A percentile compares a stretch with the other conserved stretches of the same genome.
Conservation (phyloP, 2,329 filamentous ascomycete genomes). For the Chrysosphaeria jannelii region DNA sequence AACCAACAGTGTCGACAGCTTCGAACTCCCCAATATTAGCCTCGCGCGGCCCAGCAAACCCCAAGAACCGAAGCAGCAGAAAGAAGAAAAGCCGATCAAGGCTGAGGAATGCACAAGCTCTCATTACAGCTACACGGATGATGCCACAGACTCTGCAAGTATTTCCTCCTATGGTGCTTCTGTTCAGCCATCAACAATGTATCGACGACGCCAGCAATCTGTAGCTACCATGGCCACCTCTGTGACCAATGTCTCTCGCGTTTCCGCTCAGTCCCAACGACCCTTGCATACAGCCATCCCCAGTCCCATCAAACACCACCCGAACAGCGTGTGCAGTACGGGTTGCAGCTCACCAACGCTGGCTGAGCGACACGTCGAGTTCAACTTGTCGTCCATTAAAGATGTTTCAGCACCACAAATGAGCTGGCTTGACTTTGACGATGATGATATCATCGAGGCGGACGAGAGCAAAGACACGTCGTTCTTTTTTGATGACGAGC, state of each 20-base stretch:
- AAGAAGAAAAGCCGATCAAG: neutral
- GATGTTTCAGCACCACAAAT: no score
- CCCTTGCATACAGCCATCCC: no score
- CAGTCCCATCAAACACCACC: no score
- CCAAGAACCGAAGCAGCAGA: constrained; percentile 2
- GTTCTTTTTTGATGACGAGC: no score
- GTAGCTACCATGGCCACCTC: constrained; percentile 13
- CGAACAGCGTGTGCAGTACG: no score
- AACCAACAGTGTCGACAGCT: constrained; percentile 5
- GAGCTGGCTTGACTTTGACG: neutral
- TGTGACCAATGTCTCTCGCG: constrained; percentile 9
- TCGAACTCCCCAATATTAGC: constrained; percentile 4
- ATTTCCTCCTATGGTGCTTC: constrained; percentile 10
- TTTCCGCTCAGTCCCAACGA: constrained; percentile 6
- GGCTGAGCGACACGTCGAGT: constrained; percentile 4
- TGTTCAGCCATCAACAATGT: constrained; percentile 7
- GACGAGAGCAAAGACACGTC: no score
- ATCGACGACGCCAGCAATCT: constrained; percentile 10
- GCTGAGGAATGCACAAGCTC: neutral
- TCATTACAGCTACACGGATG: constrained; percentile 3
- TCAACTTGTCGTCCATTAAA: constrained; percentile 1
- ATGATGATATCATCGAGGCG: neutral
- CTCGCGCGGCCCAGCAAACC: constrained; percentile 1
- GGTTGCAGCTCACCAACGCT: no score
- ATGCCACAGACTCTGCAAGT: constrained; percentile 3